A percentile compares a stretch with the other conserved stretches of the same genome.
Conservation (phyloP, 192 early-diverging fungal genomes). For the Chytriomyces confervae region DNA sequence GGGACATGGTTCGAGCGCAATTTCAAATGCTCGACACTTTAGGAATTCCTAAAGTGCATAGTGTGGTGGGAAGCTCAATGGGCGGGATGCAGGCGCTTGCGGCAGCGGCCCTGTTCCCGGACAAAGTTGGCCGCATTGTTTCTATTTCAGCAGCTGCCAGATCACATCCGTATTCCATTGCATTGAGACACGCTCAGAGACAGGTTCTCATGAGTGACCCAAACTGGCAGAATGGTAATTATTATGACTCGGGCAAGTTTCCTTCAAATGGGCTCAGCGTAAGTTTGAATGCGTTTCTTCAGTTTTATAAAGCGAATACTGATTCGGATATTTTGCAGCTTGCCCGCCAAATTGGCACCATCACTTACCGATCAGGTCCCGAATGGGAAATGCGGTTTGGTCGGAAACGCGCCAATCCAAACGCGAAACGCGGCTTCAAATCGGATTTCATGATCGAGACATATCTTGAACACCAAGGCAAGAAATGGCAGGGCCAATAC, state of each 20-base stretch:
- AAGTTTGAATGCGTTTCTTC: background rate
- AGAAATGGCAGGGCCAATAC: conserved; percentile 90
- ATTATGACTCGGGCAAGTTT: conserved; percentile 68
- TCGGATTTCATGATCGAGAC: conserved; percentile 95
- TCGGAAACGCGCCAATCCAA: conserved; percentile 74
- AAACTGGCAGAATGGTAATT: conserved; percentile 93
- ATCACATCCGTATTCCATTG: conserved; percentile 97
- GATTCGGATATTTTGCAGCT: background rate
- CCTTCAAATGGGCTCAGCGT: conserved; percentile 95
- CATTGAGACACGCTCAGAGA: conserved; percentile 88
- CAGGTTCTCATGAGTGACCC: conserved; percentile 95
- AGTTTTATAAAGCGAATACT: too few relatives aligned
- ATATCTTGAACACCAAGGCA: conserved; percentile 94
- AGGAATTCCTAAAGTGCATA: conserved; percentile 81
- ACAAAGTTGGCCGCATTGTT: conserved; percentile 80
- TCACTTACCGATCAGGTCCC: conserved; percentile 87
- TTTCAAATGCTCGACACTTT: conserved; percentile 81
- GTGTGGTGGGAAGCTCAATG: conserved; percentile 88
- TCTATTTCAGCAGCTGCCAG: conserved; percentile 90
- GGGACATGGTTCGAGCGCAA: conserved; percentile 97
- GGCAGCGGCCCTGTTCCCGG: conserved; percentile 79
- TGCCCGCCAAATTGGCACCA: conserved; percentile 25
- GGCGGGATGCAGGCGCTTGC: conserved; percentile 95
- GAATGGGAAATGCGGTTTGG: conserved; percentile 98
- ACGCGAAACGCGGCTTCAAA: conserved; percentile 35